phyloP scores from a whole-genome alignment of 768 basidiomycete species.

The Psilocybe cubensis region DNA sequence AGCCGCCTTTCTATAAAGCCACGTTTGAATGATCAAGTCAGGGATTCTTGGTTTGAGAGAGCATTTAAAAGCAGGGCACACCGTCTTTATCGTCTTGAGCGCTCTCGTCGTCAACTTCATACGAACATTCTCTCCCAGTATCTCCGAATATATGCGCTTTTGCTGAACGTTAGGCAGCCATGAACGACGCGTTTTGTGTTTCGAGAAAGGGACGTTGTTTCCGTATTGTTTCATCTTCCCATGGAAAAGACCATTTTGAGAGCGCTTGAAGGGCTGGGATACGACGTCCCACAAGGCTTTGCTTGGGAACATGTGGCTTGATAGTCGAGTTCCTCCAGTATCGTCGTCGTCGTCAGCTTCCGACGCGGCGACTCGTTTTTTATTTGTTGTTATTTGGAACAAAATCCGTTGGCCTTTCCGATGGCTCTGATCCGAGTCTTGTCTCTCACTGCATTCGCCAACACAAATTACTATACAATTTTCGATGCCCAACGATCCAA shows the following conservation, averaged over 20 bases:
- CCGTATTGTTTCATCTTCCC: constrained; percentile 81
- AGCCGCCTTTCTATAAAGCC: constrained; percentile 59
- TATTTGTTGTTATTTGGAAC: constrained; percentile 10
- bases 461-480: too few species aligned
- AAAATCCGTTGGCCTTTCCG: constrained; percentile 1
- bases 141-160: constrained; percentile 73
- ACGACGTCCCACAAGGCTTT: constrained; percentile 37
- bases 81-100: constrained; percentile 84
- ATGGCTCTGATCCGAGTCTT: background rate
- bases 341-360: background rate
- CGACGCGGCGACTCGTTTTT: too few species aligned
- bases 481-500: too few species aligned
- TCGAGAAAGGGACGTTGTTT: constrained; percentile 90
- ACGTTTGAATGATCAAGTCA: background rate
- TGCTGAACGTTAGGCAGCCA: constrained; percentile 90
- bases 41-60: background rate
- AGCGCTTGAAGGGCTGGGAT: constrained; percentile 79
- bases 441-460: background rate
- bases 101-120: constrained; percentile 80
- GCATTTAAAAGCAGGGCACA: constrained; percentile 28
- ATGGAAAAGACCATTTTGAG: constrained; percentile 82
- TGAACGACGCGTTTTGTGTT: constrained; percentile 82
- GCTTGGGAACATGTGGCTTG: constrained; percentile 30
- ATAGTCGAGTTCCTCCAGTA: background rate
- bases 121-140: constrained; percentile 57